Evolutionary conservation across 805 yeast genomes (phyloP).

Genomic region (Lipomyces yamanashiensis): DNA sequence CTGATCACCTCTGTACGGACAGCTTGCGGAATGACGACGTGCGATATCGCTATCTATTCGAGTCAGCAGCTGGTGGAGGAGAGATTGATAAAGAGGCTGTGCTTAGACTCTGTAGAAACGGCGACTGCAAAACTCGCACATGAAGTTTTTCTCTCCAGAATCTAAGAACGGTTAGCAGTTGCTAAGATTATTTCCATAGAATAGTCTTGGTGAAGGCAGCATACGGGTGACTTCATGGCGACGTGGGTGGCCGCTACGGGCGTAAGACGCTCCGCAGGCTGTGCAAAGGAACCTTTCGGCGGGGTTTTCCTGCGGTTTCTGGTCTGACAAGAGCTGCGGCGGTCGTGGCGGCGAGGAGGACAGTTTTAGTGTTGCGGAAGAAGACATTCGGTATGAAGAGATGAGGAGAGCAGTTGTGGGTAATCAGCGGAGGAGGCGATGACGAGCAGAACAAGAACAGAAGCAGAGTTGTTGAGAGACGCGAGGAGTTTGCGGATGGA

Average conservation of each 20-base stretch:
- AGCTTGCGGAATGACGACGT: constrained; percentile 16
- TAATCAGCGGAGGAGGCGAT: too few relatives aligned
- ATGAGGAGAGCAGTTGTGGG: too few relatives aligned
- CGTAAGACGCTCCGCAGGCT: constrained; percentile 15
- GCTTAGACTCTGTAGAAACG: constrained; percentile 18
- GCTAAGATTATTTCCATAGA: background rate
- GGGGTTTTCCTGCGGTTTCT: background rate
- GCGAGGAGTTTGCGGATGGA: too few relatives aligned
- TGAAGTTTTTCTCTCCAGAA: constrained; percentile 17
- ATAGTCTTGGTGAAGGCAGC: background rate
- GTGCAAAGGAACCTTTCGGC: constrained; percentile 14
- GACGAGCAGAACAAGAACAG: too few relatives aligned
- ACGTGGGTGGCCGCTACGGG: constrained; percentile 17
- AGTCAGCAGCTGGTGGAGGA: background rate
- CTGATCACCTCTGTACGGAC: constrained; percentile 13
- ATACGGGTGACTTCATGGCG: constrained; percentile 20
- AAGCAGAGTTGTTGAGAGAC: too few relatives aligned
- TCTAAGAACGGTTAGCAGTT: constrained; percentile 2
- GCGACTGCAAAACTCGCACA: constrained; percentile 19
- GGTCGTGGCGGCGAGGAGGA: too few relatives aligned
- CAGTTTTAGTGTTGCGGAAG: too few relatives aligned
- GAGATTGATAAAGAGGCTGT: too few relatives aligned
- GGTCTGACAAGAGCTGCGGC: too few relatives aligned
- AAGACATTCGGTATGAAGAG: too few relatives aligned
- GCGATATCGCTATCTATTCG: constrained; percentile 11